Evolutionary conservation across 2,329 filamentous ascomycete genomes (phyloP), one percentile per base, ranked within the genome.

Genomic region (Penicillium sp.): DNA sequence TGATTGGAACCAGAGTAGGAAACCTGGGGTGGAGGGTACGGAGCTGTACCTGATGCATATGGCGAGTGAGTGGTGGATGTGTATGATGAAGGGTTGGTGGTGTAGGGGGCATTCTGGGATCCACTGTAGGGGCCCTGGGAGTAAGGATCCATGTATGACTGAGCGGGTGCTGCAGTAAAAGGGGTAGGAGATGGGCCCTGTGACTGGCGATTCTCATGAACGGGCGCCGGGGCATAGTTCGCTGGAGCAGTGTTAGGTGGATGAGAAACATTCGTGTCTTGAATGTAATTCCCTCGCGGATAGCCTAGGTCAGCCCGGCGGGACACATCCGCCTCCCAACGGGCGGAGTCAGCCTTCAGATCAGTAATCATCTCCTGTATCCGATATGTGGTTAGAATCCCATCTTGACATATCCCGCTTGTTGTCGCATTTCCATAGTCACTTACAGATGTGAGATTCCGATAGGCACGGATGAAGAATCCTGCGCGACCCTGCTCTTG

Each of bases 391-490:
- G 53, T 55, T 55, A 55, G 53, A 51, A 35, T 51, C 16, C 22
- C 41, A 51, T 44, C 35, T 30, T 36, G 17, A 55, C 19, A 17
- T 38, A 26, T 45, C 47, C 33, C 17, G 19, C 33, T 57, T 50
- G 41, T 31, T 46, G 31, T 62, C 50, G 49, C 50, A 41, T 55
- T 14, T 55, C 38, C 25, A 40, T 19, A 17, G 37, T 35, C 26
- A 69, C 86, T 78, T 82, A 91, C 88, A 68, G 87, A 86, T 65
- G 88, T 91, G 69, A 91, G 76, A 70, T 90, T 90, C 61, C 88
- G 84, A 75, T 91, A 91, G 59, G 88, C 88, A 46, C 86, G 90
- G 72, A 91, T 89, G 74, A 85, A 89, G 77, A 88, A 91, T 64
- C 88, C 88, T 67, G 84, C 82, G 60, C 85, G 85, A 61, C 83